These are phyloP conservation scores for Candida mattraensis DNA, from an alignment of 805 yeast species.

Conservation along the genomic window DNA sequence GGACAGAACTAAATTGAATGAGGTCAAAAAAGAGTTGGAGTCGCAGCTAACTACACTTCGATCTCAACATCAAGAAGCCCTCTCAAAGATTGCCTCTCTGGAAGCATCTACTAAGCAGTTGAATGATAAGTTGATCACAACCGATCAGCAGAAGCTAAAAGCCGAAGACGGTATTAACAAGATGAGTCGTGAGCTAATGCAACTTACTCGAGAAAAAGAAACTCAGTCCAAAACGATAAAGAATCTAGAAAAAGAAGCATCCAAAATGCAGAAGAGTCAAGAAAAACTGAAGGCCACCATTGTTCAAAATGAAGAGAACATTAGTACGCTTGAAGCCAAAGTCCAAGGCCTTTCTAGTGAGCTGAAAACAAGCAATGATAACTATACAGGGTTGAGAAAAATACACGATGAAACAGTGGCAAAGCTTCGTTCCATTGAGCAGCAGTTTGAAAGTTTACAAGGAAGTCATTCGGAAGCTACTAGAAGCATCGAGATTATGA, in stretches of 20 bases:
- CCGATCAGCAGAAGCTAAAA: conserved; percentile 38
- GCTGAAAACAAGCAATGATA: conserved; percentile 22
- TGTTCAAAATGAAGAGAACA: conserved; percentile 23
- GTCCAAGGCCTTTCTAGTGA: conserved; percentile 19
- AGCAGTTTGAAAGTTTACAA: conserved; percentile 22
- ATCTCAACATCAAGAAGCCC: conserved; percentile 23
- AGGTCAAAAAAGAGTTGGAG: conserved; percentile 34
- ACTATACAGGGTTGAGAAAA: conserved; percentile 27
- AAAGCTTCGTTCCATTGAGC: conserved; percentile 25
- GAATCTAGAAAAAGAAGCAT: conserved; percentile 42
- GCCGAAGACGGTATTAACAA: conserved; percentile 89
- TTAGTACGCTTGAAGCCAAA: conserved; percentile 22
- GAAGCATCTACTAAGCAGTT: conserved; percentile 28
- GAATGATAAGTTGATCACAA: conserved; percentile 28
- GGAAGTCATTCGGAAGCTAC: conserved; percentile 6
- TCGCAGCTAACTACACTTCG: conserved; percentile 26
- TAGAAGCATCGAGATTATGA: conserved; percentile 28
- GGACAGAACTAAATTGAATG: conserved; percentile 27
- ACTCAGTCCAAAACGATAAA: conserved; percentile 45
- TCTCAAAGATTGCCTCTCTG: conserved; percentile 17
- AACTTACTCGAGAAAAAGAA: conserved; percentile 58
- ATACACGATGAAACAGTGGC: conserved; percentile 25
- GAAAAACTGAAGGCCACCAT: conserved; percentile 34
- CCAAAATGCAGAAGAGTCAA: conserved; percentile 30
- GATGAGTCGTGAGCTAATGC: conserved; percentile 81